phyloP scores from a whole-genome alignment of 495 filamentous ascomycete genomes.

The Penicillium malachiteum region DNA sequence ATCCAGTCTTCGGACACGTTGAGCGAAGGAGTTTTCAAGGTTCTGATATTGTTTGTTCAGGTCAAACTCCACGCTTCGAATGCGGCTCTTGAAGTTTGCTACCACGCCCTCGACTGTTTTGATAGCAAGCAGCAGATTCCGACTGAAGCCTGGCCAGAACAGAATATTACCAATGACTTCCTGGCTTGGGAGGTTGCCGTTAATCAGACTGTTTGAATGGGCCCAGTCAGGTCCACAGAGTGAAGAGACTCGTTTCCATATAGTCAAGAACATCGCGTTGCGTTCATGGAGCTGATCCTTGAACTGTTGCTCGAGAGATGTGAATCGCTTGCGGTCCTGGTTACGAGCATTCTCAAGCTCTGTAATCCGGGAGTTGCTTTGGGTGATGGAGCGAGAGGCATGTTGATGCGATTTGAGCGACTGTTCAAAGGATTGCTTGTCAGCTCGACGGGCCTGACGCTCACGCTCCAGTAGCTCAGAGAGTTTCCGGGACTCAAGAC shows the following conservation, averaged over 20 bases:
- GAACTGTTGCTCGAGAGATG: constrained; percentile 70
- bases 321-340: constrained; percentile 71
- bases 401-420: constrained; percentile 84
- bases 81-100: constrained; percentile 73
- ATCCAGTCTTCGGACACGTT: constrained; percentile 82
- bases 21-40: constrained; percentile 76
- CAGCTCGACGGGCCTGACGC: constrained; percentile 75
- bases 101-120: constrained; percentile 85
- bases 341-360: constrained; percentile 77
- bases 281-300: constrained; percentile 86
- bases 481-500: constrained; percentile 79
- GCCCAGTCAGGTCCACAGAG: constrained; percentile 93
- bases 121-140: constrained; percentile 81
- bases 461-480: constrained; percentile 90
- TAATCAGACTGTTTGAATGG: constrained; percentile 83
- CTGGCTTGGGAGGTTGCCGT: constrained; percentile 77
- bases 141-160: constrained; percentile 77
- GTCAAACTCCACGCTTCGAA: constrained; percentile 81
- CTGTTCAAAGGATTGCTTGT: constrained; percentile 82
- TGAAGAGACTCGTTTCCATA: constrained; percentile 84
- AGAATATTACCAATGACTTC: constrained; percentile 75
- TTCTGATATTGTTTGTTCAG: constrained; percentile 87
- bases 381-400: constrained; percentile 73
- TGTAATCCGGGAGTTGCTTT: constrained; percentile 76
- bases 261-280: constrained; percentile 76